Percentiles rank a stretch among this genome's conserved stretches.
These are phyloP conservation scores for Grigorovia humatica DNA, from an alignment of 805 yeast genomes.

Conservation along the genomic window DNA sequence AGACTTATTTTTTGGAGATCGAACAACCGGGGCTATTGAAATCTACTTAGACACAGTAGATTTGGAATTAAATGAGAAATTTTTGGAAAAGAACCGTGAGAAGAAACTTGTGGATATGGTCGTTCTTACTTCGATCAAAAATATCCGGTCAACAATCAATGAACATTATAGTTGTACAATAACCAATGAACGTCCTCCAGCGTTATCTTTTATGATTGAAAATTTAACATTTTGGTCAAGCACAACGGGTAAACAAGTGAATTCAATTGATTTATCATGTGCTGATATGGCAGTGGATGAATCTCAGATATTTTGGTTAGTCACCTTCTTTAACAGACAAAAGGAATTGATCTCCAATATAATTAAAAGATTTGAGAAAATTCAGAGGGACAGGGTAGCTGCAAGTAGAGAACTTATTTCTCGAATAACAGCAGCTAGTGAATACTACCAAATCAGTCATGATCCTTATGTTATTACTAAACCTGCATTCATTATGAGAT, in stretches of 20 bases:
- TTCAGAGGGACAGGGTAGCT: slow-evolving; percentile 6
- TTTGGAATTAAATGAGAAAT: slow-evolving; percentile 14
- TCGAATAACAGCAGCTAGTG: slow-evolving; percentile 39
- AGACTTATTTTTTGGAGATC: slow-evolving; percentile 17
- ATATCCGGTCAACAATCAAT: slow-evolving; percentile 14
- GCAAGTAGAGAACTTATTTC: slow-evolving; percentile 32
- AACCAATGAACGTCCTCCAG: slow-evolving; percentile 18
- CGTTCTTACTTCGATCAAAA: slow-evolving; percentile 10
- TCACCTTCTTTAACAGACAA: slow-evolving; percentile 12
- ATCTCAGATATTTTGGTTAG: slow-evolving; percentile 30
- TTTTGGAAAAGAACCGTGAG: slow-evolving; percentile 12
- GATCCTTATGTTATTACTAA: slow-evolving; percentile 88
- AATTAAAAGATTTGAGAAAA: slow-evolving; percentile 2
- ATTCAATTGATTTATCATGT: slow-evolving; percentile 23
- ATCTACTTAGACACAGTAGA: slow-evolving; percentile 15
- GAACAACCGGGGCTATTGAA: slow-evolving; percentile 12
- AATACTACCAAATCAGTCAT: slow-evolving; percentile 46
- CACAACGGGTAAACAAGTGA: slow-evolving; percentile 9
- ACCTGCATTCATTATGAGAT: slow-evolving; percentile 72
- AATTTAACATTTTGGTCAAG: slow-evolving; percentile 25
- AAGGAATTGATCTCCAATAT: slow-evolving; percentile 6
- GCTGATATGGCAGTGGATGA: slow-evolving; percentile 26
- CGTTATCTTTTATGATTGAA: slow-evolving; percentile 19
- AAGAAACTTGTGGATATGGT: slow-evolving; percentile 9
- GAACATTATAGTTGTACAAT: slow-evolving; percentile 4